phyloP scores from a whole-genome alignment of 2,329 filamentous ascomycete genomes.

The Ceratocystis papillata region DNA sequence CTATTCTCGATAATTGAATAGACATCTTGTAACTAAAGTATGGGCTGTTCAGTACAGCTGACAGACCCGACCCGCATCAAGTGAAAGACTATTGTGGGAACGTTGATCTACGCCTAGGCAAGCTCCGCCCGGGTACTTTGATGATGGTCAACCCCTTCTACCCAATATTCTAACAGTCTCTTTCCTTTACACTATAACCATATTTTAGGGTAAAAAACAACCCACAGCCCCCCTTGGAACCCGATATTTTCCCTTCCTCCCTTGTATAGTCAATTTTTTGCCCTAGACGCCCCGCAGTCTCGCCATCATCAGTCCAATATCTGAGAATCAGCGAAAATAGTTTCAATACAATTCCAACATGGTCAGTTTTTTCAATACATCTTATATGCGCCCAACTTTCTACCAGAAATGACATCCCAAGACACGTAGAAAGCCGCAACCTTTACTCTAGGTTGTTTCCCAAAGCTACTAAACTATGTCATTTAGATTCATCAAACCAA shows the following conservation, averaged over 20 bases:
- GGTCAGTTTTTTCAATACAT: background rate
- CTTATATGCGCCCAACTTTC: background rate
- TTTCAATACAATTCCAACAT: constrained; percentile 5
- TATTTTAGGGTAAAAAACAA: background rate
- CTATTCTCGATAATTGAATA: no score
- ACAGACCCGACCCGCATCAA: no score
- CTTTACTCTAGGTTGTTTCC: background rate
- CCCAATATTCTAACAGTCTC: background rate
- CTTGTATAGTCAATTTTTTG: constrained; percentile 11
- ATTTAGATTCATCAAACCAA: background rate
- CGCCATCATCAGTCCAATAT: background rate
- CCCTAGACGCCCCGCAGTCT: constrained; percentile 11
- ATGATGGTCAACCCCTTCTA: no score
- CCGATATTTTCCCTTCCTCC: constrained; percentile 12
- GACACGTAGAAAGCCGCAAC: no score
- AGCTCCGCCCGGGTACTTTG: no score
- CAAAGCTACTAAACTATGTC: background rate
- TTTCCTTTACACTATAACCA: background rate
- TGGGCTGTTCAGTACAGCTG: no score
- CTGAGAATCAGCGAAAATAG: background rate
- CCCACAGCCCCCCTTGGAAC: background rate
- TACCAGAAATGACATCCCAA: no score
- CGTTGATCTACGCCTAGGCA: no score
- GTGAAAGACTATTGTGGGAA: no score
- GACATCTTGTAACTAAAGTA: no score